phyloP scores from a whole-genome alignment of 257 asterid genomes.

The Jasminum sambac region DNA sequence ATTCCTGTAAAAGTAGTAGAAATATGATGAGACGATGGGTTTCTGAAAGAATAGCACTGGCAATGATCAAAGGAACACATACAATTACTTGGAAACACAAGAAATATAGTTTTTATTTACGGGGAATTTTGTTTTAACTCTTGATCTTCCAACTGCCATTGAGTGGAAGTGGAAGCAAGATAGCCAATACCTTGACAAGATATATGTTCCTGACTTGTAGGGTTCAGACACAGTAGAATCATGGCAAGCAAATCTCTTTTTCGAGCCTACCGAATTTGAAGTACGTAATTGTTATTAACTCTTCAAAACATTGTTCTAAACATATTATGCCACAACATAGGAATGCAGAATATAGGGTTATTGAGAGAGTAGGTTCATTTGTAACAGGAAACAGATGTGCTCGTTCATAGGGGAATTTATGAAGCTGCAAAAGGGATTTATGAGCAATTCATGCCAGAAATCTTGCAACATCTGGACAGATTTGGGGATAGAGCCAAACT shows the following conservation, averaged over 20 bases:
- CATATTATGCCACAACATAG: neutral
- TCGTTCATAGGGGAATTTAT: constrained; percentile 87
- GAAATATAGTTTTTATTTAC: neutral
- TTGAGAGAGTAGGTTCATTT: neutral
- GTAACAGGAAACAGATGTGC: constrained; percentile 62
- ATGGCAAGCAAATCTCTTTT: constrained; percentile 91
- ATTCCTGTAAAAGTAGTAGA: neutral
- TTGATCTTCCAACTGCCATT: neutral
- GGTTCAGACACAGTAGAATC: constrained; percentile 89
- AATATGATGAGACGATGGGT: neutral
- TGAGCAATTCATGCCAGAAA: constrained; percentile 79
- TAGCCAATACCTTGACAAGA: constrained; percentile 21
- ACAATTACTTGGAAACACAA: neutral
- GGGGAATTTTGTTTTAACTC: neutral
- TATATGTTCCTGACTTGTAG: constrained; percentile 35
- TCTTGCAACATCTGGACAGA: constrained; percentile 52
- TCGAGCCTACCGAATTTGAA: constrained; percentile 84
- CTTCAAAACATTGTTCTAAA: neutral
- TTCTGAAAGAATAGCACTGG: neutral
- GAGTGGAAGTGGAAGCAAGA: neutral
- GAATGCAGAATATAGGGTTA: neutral
- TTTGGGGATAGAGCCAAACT: constrained; percentile 70
- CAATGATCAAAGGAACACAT: neutral
- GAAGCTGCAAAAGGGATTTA: constrained; percentile 96
- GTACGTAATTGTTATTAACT: constrained; percentile 30